These are phyloP conservation scores for Scutellaria baicalensis DNA, from an alignment of 257 asterid species.

Conservation along the genomic window DNA sequence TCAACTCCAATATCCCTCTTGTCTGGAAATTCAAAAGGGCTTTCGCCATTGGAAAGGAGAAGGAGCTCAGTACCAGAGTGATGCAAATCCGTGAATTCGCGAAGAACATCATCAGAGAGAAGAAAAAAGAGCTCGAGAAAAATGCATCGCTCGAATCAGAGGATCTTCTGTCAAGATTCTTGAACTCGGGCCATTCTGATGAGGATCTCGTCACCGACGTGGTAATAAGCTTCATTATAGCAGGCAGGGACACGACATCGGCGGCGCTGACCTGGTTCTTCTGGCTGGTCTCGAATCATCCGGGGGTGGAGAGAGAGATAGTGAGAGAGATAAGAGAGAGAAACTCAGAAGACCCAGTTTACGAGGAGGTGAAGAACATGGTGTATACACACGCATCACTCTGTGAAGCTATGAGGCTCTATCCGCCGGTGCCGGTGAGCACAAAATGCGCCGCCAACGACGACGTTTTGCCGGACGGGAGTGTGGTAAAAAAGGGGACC, in stretches of 20 bases:
- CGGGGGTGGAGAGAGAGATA: constrained; percentile 32
- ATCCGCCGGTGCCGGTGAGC: constrained; percentile 60
- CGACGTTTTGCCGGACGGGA: constrained; percentile 64
- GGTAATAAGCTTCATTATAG: constrained; percentile 57
- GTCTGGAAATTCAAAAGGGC: constrained; percentile 39
- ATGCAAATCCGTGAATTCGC: constrained; percentile 39
- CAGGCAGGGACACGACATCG: constrained; percentile 66
- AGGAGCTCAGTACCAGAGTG: constrained; percentile 12
- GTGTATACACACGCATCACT: constrained; percentile 52
- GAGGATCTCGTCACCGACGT: constrained; percentile 50
- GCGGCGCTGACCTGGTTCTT: constrained; percentile 71
- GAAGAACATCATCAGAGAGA: constrained; percentile 23
- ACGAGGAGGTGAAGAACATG: constrained; percentile 53
- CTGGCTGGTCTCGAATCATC: constrained; percentile 36
- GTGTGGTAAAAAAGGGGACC: constrained; percentile 39
- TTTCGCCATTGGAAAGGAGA: constrained; percentile 44
- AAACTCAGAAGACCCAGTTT: constrained; percentile 1
- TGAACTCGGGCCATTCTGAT: constrained; percentile 37
- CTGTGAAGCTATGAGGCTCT: constrained; percentile 58
- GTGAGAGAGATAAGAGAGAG: constrained; percentile 23
- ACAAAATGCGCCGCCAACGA: constrained; percentile 30
- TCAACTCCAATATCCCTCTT: constrained; percentile 23
- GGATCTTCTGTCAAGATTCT: constrained; percentile 50
- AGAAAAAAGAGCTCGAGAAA: constrained; percentile 20
- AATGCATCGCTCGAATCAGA: constrained; percentile 22